A percentile compares a stretch with the other conserved stretches of the same genome.
phyloP scores from a whole-genome alignment of 2,329 filamentous ascomycete genomes.

The Nannizziopsis arthrosporioides region DNA sequence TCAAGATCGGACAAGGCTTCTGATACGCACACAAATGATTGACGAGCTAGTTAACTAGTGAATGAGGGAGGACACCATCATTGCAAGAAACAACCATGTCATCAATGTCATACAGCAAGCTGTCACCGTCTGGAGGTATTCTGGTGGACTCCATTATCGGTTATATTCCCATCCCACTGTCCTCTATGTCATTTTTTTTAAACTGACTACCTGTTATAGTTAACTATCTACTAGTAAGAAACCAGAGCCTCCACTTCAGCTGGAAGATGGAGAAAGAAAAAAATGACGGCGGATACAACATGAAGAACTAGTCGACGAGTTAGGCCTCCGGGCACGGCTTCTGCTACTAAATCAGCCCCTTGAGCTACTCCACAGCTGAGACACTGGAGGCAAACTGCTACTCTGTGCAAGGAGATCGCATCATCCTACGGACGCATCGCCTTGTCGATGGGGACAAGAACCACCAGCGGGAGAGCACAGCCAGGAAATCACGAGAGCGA shows the following conservation, averaged over 20 bases:
- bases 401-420: not conserved
- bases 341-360: not conserved
- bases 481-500: too few relatives aligned
- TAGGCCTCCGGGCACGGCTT: not conserved
- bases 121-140: not conserved
- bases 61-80: not conserved
- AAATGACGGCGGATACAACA: too few relatives aligned
- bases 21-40: not conserved
- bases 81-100: constrained; percentile 2
- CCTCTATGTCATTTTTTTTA: too few relatives aligned
- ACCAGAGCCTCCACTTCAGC: too few relatives aligned
- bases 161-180: too few relatives aligned
- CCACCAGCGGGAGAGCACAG: too few relatives aligned
- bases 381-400: not conserved
- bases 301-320: too few relatives aligned
- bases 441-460: not conserved
- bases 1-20: not conserved
- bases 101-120: constrained; percentile 7
- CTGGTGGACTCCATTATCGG: too few relatives aligned
- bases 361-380: not conserved
- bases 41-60: not conserved
- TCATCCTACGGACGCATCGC: not conserved
- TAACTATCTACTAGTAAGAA: too few relatives aligned
- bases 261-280: too few relatives aligned
- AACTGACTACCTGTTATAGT: too few relatives aligned